Evolutionary conservation across 495 filamentous ascomycete genomes (phyloP), one percentile per base, ranked within the genome.

Genomic region (Astrothelium macrocarpum): DNA sequence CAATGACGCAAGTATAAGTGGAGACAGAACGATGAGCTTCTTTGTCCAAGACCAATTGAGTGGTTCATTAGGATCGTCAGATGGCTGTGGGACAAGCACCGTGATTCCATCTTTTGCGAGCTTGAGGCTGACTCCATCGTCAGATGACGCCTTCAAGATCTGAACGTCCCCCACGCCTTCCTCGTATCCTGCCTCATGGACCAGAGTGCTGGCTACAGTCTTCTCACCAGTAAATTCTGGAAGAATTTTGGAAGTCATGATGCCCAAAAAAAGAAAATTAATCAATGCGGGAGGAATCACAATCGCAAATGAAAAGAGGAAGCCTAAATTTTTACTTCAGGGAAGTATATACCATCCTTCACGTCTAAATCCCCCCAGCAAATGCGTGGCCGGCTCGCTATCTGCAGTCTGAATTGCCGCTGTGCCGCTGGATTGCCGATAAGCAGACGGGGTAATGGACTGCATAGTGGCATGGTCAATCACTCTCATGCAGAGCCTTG

Each of bases 31-130:
- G 20, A 32, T 18, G 45, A 66, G 68, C 36, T 71, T 71, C 66
- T 71, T 71, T 3, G 31, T 34, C 62, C 56, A 65, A 1, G 65
- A 68, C 70, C 70, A 71, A 49, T 71, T 71, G 14, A 71, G 60
- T 23, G 70, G 70, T 46, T 71, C 70, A 11, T 66, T 20, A 28
- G 65, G 65, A 46, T 71, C 67, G 39, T 70, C 60, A 16, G 61
- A 64, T n/a, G 69, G 69, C 59, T 71, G 69, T n/a, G 69, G 70
- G 20, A 67, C 67, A 1, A 71, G 61, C 16, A 71, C 62, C 31
- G 64, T 71, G 32, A 67, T 62, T 28, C 69, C 67, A 61, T 71
- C 68, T 53, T 43, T 23, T 1, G 62, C 59, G 4, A 59, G 59
- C 61, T 65, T 65, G 28, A 65, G 29, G 42, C 36, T 45, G 3